A percentile compares a stretch with the other conserved stretches of the same genome.
Evolutionary conservation across 805 yeast genomes (phyloP).

Genomic region (Phaffomyces opuntiae): DNA sequence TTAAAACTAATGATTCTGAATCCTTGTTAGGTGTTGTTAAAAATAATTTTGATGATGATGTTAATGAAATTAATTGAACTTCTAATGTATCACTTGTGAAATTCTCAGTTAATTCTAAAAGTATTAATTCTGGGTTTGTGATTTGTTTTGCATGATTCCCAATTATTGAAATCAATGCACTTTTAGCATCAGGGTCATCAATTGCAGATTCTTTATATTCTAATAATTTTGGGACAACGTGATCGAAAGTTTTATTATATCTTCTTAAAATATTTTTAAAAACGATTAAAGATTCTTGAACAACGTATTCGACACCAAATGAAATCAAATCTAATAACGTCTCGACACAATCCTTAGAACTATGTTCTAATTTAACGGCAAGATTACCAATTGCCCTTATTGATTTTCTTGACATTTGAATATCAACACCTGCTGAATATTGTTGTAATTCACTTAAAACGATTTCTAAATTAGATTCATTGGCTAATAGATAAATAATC

Average conservation of each 20-base stretch:
- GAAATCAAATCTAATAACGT: conserved; percentile 52
- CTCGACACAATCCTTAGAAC: conserved; percentile 59
- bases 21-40: conserved; percentile 43
- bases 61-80: conserved; percentile 67
- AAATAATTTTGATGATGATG: conserved; percentile 68
- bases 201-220: conserved; percentile 38
- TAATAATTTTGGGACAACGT: conserved; percentile 36
- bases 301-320: conserved; percentile 63
- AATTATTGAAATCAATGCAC: conserved; percentile 76
- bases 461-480: conserved; percentile 47
- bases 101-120: conserved; percentile 36
- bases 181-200: conserved; percentile 72
- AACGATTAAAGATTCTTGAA: conserved; percentile 75
- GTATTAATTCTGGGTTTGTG: conserved; percentile 31
- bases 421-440: conserved; percentile 82
- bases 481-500: conserved; percentile 73
- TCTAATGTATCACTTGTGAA: conserved; percentile 62
- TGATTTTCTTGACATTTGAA: conserved; percentile 81
- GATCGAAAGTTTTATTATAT: conserved; percentile 51
- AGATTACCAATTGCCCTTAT: conserved; percentile 85
- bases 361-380: conserved; percentile 64
- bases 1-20: conserved; percentile 49
- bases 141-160: conserved; percentile 60
- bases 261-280: conserved; percentile 69
- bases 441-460: conserved; percentile 75